Evolutionary conservation across 257 asterid species (phyloP), one percentile per base, ranked within the genome.

Genomic region (Solanum sitiens): DNA sequence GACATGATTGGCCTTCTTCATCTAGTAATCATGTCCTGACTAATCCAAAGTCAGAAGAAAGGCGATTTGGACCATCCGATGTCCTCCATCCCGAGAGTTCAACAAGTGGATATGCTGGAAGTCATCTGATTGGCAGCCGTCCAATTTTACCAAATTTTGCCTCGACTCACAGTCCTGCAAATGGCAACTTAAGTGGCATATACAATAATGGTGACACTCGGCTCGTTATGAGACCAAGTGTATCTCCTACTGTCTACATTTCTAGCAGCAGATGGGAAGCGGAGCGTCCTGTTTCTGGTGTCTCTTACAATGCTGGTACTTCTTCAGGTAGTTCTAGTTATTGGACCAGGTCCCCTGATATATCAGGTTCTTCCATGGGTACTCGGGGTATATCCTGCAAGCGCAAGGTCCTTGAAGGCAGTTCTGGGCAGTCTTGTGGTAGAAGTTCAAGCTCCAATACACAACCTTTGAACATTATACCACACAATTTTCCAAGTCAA

Each of bases 301-400:
- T 92, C 84, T 90, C 93, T 39, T 90, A 91, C 80, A 92, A 87
- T 70, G 14, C 75, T 30, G 94, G 93, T 89, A 75, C 91, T 68
- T 89, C 92, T 90, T 88, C 93, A 1, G 92, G 93, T 35, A 88
- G 90, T 86, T 92, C 95, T 45, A 89, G 91, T 80, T 79, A 90
- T 42, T 85, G 88, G 44, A 53, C 86, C 21, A 96, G 92, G 75
- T 87, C 88, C 87, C 90, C 73, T 15, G 94, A 93, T 71, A 92
- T 89, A 74, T 88, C 94, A 40, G 91, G 94, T 84, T 90, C 96
- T 67, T 92, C 96, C 89, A 89, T 92, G 37, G 91, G 92, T 85
- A 86, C 91, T 33, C 93, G 98, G 95, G 98, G 98, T 88, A 90
- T 92, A 33, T 95, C 99, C 80, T 93, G 97, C 93, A 97, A 95